These are phyloP conservation scores for Eutrema salsugineum DNA, from an alignment of 441 rosid species.

Conservation along the genomic window DNA sequence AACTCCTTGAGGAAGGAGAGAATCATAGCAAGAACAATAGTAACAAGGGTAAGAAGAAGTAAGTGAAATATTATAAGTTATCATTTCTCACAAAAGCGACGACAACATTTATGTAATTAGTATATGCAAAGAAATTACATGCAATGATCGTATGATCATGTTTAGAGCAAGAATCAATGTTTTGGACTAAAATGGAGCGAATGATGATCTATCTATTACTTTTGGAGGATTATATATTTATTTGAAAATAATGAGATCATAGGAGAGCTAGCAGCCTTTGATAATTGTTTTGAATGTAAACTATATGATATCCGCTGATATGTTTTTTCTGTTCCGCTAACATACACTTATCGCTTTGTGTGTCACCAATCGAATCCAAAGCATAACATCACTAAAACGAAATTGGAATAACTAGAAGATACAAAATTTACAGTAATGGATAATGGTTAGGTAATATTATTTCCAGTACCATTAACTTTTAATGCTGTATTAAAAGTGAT, in stretches of 20 bases:
- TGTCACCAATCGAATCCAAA: too few species aligned
- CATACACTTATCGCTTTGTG: too few species aligned
- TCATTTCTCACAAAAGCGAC: background rate
- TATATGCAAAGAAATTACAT: background rate
- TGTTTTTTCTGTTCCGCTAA: too few species aligned
- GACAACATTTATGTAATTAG: background rate
- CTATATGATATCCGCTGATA: background rate
- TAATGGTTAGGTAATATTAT: too few species aligned
- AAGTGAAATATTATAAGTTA: background rate
- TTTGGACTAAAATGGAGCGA: background rate
- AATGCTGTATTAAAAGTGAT: too few species aligned
- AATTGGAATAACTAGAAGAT: too few species aligned
- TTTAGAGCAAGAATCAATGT: background rate
- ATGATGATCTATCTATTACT: background rate
- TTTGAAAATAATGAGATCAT: background rate
- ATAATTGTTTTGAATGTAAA: background rate
- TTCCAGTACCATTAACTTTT: too few species aligned
- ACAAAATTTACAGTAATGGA: too few species aligned
- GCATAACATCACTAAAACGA: too few species aligned
- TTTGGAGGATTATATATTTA: background rate
- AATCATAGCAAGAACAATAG: slow-evolving; percentile 12
- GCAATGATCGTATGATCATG: background rate
- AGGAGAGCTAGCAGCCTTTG: background rate
- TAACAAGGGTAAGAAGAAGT: slow-evolving; percentile 24
- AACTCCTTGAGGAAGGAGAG: slow-evolving; percentile 58